Evolutionary conservation across 2,329 filamentous ascomycete species (phyloP), one percentile per base, ranked within the genome.

Genomic region (Pseudogymnoascus sp.): DNA sequence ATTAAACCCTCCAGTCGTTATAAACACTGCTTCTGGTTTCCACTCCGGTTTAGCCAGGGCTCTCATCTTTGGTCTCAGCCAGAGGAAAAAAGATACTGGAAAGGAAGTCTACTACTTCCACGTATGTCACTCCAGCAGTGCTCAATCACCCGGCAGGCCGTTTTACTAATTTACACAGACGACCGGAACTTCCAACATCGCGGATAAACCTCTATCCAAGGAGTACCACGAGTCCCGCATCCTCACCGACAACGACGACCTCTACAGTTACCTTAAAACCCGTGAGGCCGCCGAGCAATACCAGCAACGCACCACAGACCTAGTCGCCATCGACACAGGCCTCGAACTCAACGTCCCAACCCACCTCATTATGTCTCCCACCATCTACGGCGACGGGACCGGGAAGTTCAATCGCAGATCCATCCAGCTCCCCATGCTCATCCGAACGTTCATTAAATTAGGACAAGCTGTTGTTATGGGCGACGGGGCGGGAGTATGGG

Each of bases 381-480:
- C 75, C 3, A 79, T 83, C 57, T 83, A 77, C 67, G 81, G 81
- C 16, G 63, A 67, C 1, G 78, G 79, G 5, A 54, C 71, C 0
- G 80, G 79, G 1, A 67, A 73, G 0, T 80, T 79, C 68, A 77
- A 80, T 39, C 70, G 65, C 7, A 65, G 67, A 1, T 75, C 75
- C 12, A 72, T 77, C 23, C 76, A 80, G 66, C 71, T 80, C 16
- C 76, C 76, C 10, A 68, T 65, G 8, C 65, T 77, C 7, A 73
- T 75, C 3, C 67, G 71, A 16, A 65, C 70, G 1, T 72, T 74
- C 0, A 51, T 76, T 3, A 67, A 70, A n/a, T 63, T 67, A 7
- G 75, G 75, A 8, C 67, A 71, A 18, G 71, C 71, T 1, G 66
- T 73, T 6, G 68, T 73, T 21, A 60, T 79, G 5, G 77, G 76